Evolutionary conservation across 1,139 yeast species (phyloP), one percentile per base, ranked within the genome.

Genomic region (Pichia norvegensis): DNA sequence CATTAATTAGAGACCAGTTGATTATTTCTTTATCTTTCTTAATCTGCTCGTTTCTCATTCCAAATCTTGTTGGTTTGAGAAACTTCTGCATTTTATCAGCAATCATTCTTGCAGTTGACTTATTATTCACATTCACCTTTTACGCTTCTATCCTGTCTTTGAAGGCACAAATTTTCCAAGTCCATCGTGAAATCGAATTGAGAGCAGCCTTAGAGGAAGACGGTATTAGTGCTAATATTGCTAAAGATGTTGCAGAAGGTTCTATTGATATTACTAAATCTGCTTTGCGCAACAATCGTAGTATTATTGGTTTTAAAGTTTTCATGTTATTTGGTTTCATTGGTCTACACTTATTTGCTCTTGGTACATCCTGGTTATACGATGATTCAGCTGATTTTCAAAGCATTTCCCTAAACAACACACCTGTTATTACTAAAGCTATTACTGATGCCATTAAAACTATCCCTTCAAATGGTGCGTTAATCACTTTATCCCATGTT

Each of bases 141-240:
- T 92, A 75, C 64, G 74, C 95, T 14, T 92, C 97, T 2, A 79
- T 88, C 44, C 75, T 92, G 56, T 82, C 95, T 1, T 74, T 92
- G 65, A 92, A 92, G 66, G 79, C 94, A 38, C 97, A 94, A 66
- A 87, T 92, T 61, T 81, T 81, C 61, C 74, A 88, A 54, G 95
- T 95, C 50, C 87, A 92, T 66, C 80, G 90, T 55, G 85, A 92
- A 43, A 82, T 88, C 50, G 78, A 81, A 48, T 76, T 90, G 61
- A 81, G 85, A 60, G 81, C 78, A 55, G 92, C 88, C 21, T 72
- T 92, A 55, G 95, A 90, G 67, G 98, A 92, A 64, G 98, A 94
- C 58, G 98, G 98, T 21, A 78, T 92, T 37, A 76, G 87, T 40
- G 79, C 79, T 46, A 68, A 73, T 49, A 85, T 85, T 40, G 97